Percentiles rank a stretch among this genome's conserved stretches.
Evolutionary conservation across 371 early-diverging fungal genomes (phyloP).

Genomic region (Batrachochytrium dendrobatidis): DNA sequence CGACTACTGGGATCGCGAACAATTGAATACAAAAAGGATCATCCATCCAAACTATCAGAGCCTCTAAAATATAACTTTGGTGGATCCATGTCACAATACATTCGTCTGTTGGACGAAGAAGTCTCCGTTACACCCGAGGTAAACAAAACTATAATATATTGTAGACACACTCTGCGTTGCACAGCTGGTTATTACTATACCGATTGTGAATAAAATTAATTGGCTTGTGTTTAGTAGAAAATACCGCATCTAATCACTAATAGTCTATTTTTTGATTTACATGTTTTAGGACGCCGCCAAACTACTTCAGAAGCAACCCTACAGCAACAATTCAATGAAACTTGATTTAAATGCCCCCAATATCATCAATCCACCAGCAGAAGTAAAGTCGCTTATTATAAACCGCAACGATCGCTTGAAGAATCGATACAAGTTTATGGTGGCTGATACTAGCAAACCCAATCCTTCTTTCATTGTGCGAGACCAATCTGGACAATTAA

Average conservation of each 20-base stretch:
- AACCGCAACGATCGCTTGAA: constrained; percentile 22
- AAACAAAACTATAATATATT: constrained; percentile 3
- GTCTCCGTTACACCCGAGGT: constrained; percentile 54
- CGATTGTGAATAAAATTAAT: neutral
- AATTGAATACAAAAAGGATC: constrained; percentile 10
- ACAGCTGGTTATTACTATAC: neutral
- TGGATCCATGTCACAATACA: constrained; percentile 64
- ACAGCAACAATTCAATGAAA: constrained; percentile 48
- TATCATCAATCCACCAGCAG: constrained; percentile 27
- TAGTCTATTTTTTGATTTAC: neutral
- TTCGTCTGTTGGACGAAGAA: constrained; percentile 74
- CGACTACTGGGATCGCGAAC: constrained; percentile 59
- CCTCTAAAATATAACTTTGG: constrained; percentile 55
- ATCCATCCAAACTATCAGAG: constrained; percentile 36
- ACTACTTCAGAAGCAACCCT: constrained; percentile 64
- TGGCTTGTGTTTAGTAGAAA: neutral
- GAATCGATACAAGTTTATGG: constrained; percentile 42
- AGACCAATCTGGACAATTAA: neutral
- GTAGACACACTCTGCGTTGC: neutral
- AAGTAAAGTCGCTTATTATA: constrained; percentile 15
- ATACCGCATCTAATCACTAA: neutral
- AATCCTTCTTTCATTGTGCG: neutral
- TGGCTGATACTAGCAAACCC: constrained; percentile 36
- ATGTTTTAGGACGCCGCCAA: constrained; percentile 70
- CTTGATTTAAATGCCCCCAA: constrained; percentile 36